Evolutionary conservation across 768 basidiomycete species (phyloP).

Genomic region (Trametopsis cervina): DNA sequence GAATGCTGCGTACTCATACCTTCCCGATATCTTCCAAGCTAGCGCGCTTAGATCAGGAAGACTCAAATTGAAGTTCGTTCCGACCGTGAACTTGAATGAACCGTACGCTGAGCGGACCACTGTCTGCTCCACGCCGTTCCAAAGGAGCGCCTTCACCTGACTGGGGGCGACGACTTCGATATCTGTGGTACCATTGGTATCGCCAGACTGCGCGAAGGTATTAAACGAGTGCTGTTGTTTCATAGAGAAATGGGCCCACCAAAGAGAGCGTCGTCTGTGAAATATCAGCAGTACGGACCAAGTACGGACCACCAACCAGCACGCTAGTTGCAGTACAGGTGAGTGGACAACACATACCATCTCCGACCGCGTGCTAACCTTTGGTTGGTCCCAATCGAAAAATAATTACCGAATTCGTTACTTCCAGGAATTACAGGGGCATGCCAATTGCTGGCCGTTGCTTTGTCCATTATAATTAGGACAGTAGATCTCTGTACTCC

Average conservation of each 20-base stretch:
- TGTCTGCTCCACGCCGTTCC: conserved; percentile 31
- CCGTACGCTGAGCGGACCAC: conserved; percentile 24
- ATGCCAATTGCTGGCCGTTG: conserved; percentile 42
- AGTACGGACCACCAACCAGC: conserved; percentile 13
- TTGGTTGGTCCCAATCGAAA: conserved; percentile 39
- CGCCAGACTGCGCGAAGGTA: conserved; percentile 32
- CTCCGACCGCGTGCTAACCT: conserved; percentile 25
- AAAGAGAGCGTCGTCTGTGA: neutral
- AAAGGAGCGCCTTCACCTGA: conserved; percentile 28
- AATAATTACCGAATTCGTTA: conserved; percentile 34
- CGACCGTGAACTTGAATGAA: conserved; percentile 24
- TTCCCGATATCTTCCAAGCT: conserved; percentile 42
- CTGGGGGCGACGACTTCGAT: conserved; percentile 38
- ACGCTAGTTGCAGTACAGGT: neutral
- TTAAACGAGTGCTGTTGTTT: neutral
- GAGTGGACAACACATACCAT: neutral
- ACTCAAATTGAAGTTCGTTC: conserved; percentile 10
- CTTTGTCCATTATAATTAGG: conserved; percentile 35
- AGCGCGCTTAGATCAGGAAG: conserved; percentile 27
- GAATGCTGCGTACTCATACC: conserved; percentile 22
- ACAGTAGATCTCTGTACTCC: conserved; percentile 25
- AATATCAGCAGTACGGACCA: conserved; percentile 7
- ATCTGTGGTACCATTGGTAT: conserved; percentile 41
- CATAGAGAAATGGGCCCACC: neutral
- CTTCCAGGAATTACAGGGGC: conserved; percentile 36